Evolutionary conservation across 2,329 filamentous ascomycete genomes (phyloP).

Genomic region (Myriosclerotinia duriaeana): DNA sequence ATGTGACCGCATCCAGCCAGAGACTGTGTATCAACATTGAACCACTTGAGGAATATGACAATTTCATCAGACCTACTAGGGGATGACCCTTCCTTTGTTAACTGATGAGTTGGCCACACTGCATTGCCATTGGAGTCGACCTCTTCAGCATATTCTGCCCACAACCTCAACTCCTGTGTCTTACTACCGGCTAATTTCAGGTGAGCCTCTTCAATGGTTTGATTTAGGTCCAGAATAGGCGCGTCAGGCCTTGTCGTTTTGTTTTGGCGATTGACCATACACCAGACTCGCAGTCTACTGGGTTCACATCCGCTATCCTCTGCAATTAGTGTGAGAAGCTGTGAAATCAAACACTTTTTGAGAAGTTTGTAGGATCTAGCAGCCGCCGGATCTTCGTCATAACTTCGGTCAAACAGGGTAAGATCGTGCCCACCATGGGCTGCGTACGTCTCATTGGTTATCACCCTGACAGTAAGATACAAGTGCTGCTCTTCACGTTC

Average conservation of each 20-base stretch:
- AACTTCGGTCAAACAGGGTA: slow-evolving; percentile 62
- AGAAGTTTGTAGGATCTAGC: slow-evolving; percentile 73
- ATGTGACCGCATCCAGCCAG: slow-evolving; percentile 77
- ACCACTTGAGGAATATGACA: slow-evolving; percentile 89
- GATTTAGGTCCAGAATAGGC: slow-evolving; percentile 73
- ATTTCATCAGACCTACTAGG: slow-evolving; percentile 61
- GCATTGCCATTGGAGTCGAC: slow-evolving; percentile 66
- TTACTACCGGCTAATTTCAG: slow-evolving; percentile 66
- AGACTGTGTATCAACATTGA: slow-evolving; percentile 74
- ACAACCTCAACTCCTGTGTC: slow-evolving; percentile 70
- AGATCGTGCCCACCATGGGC: slow-evolving; percentile 83
- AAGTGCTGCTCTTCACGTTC: slow-evolving; percentile 93
- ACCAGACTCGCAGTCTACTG: slow-evolving; percentile 78
- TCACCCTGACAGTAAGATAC: slow-evolving; percentile 80
- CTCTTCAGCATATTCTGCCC: slow-evolving; percentile 76
- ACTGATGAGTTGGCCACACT: slow-evolving; percentile 66
- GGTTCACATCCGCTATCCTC: slow-evolving; percentile 67
- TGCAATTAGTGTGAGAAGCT: slow-evolving; percentile 71
- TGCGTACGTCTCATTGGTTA: slow-evolving; percentile 79
- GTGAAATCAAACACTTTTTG: slow-evolving; percentile 70
- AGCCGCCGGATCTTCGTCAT: slow-evolving; percentile 59
- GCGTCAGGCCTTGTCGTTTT: slow-evolving; percentile 92
- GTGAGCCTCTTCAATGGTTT: slow-evolving; percentile 74
- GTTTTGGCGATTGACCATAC: slow-evolving; percentile 98
- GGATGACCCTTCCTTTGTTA: slow-evolving; percentile 56